phyloP scores from a whole-genome alignment of 352 stramenopile species.

The Globisporangium recalcitrans region DNA sequence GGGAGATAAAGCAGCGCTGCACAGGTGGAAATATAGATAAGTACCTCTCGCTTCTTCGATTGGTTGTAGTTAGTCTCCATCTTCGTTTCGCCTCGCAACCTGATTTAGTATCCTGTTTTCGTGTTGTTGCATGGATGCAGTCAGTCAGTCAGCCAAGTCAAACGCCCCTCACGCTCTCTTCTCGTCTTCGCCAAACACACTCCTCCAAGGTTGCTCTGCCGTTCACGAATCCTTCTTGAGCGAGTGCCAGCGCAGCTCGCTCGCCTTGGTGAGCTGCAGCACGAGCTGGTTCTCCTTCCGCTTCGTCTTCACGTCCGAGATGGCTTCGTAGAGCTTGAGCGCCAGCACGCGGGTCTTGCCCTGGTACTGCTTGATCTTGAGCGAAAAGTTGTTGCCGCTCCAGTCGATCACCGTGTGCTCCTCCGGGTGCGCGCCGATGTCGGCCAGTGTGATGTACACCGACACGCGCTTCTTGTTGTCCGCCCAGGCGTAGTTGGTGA shows the following conservation, averaged over 20 bases:
- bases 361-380: slow-evolving; percentile 60
- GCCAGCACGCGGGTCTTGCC: slow-evolving; percentile 67
- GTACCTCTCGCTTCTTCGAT: slow-evolving; percentile 13
- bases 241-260: slow-evolving; percentile 73
- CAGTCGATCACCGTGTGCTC: slow-evolving; percentile 68
- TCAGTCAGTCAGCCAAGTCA: background rate
- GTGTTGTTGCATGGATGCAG: background rate
- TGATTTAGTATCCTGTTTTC: background rate
- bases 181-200: background rate
- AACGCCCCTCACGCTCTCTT: background rate
- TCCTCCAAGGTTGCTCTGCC: background rate
- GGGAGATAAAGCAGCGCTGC: background rate
- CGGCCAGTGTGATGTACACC: slow-evolving; percentile 66
- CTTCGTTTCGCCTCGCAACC: background rate
- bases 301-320: slow-evolving; percentile 73
- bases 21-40: slow-evolving; percentile 10
- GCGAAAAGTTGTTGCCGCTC: slow-evolving; percentile 44
- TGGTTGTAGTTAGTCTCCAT: background rate
- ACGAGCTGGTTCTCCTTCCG: slow-evolving; percentile 81
- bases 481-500: slow-evolving; percentile 78
- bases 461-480: slow-evolving; percentile 79
- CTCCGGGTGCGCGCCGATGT: slow-evolving; percentile 54
- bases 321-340: slow-evolving; percentile 79
- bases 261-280: slow-evolving; percentile 69
- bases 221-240: slow-evolving; percentile 74